Evolutionary conservation across 108 stramenopile species (phyloP).

Genomic region (Cyclotella cryptica): DNA sequence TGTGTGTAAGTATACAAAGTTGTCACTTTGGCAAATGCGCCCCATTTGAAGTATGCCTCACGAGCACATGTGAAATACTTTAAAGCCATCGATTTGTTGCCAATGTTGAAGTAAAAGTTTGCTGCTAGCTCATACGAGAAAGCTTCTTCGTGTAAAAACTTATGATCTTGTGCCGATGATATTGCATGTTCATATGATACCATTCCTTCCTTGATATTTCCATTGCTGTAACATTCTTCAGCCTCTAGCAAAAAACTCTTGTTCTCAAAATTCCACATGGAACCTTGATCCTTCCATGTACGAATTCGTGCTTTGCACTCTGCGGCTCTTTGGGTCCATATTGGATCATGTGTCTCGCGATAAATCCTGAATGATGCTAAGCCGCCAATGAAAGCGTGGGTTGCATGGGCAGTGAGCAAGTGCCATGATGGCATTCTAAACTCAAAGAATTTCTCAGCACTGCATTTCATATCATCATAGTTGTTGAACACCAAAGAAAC

Average conservation of each 20-base stretch:
- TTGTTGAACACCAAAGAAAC: background rate
- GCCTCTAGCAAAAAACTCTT: constrained; percentile 23
- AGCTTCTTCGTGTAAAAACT: constrained; percentile 28
- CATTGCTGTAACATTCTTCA: constrained; percentile 20
- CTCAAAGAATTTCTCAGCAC: constrained; percentile 1
- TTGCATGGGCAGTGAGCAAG: background rate
- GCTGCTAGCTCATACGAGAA: constrained; percentile 27
- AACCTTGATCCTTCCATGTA: constrained; percentile 12
- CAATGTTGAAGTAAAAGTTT: constrained; percentile 12
- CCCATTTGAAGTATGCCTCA: constrained; percentile 32
- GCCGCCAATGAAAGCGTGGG: constrained; percentile 12
- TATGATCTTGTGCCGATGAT: constrained; percentile 2
- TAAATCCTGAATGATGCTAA: constrained; percentile 22
- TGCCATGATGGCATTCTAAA: background rate
- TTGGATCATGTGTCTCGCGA: constrained; percentile 3
- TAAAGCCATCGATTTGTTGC: background rate
- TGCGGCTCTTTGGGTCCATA: constrained; percentile 7
- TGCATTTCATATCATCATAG: constrained; percentile 4
- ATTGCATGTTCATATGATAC: constrained; percentile 23
- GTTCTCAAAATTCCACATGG: constrained; percentile 37
- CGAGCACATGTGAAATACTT: constrained; percentile 30
- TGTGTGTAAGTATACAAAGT: constrained; percentile 10
- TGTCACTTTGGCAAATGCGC: constrained; percentile 31
- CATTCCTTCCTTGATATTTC: background rate
- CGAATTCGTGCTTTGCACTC: constrained; percentile 9